Evolutionary conservation across 2,329 filamentous ascomycete species (phyloP).

Genomic region (Huntiella moniliformis): DNA sequence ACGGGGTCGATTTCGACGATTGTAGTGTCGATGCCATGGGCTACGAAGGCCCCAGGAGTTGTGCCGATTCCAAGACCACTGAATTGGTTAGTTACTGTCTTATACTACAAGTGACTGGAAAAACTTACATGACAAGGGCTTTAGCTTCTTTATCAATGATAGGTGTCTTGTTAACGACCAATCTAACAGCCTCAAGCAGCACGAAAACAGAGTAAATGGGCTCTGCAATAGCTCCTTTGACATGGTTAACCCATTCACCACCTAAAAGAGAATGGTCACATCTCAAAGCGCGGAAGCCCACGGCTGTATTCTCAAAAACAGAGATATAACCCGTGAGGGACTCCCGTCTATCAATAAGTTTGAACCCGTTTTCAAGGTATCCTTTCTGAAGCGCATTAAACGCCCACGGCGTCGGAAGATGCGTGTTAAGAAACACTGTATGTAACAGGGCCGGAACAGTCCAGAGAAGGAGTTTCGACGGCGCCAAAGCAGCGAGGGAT

Average conservation of each 20-base stretch:
- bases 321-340: conserved; percentile 85
- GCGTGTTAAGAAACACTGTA: conserved; percentile 52
- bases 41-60: conserved; percentile 67
- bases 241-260: conserved; percentile 60
- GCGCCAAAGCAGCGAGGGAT: conserved; percentile 38
- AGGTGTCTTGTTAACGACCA: conserved; percentile 43
- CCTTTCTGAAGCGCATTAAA: conserved; percentile 46
- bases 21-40: conserved; percentile 79
- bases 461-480: conserved; percentile 32
- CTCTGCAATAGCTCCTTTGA: conserved; percentile 45
- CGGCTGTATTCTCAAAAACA: conserved; percentile 55
- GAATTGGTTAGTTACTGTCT: not conserved
- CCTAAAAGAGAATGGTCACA: conserved; percentile 90
- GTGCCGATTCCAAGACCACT: conserved; percentile 87
- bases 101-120: not conserved
- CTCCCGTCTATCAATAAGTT: conserved; percentile 62
- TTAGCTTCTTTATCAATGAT: conserved; percentile 47
- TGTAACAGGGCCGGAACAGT: conserved; percentile 57
- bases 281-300: conserved; percentile 63
- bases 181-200: conserved; percentile 77
- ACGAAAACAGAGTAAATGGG: conserved; percentile 93
- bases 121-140: conserved; percentile 64
- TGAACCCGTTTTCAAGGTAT: conserved; percentile 47
- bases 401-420: conserved; percentile 44
- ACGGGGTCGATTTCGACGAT: conserved; percentile 88